Evolutionary conservation across 2,329 filamentous ascomycete genomes (phyloP), one percentile per base, ranked within the genome.

Genomic region (Colletotrichum coccodes): DNA sequence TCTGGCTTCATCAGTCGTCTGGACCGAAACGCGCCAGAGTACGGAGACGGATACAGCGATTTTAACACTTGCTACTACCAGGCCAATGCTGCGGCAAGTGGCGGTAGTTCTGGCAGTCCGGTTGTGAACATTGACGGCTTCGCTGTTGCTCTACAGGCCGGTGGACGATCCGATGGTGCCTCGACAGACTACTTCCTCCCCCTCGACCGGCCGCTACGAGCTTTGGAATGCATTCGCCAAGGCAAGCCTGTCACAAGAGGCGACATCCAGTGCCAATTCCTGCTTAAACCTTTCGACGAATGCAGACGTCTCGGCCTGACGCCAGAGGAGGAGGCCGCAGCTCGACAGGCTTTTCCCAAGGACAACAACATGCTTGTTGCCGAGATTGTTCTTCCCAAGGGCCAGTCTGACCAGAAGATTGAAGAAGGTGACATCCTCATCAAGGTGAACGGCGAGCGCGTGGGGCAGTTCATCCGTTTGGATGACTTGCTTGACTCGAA

Each of bases 171-270:
- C 34, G 96, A 99, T 77, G 95, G 95, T 69, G 96, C 96, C 50
- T 95, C 97, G 14, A 99, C 96, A 23, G 96, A 99, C 79, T 99
- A 99, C 80, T 98, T 99, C 81, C 85, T 99, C 6, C 96, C 96
- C 1, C 86, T 99, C 16, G 95, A 99, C 78, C 91, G 96, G 64
- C 96, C 97, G 0, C 82, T 95, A 46, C 90, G 96, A 71, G 96
- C 96, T 1, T 85, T 99, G 62, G 88, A 94, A 76, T 97, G 94
- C 76, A 91, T 99, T 63, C 94, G 92, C 77, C 86, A 91, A 72
- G 91, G 89, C 38, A 88, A 91, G 73, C 88, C 88, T 2, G 91
- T 99, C 60, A 90, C 91, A n/a, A 89, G 96, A 74, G 96, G 96
- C 54, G 97, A 96, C n/a, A 97, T 99, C 57, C 96, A 99, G 81